Evolutionary conservation across 768 basidiomycete genomes (phyloP), one percentile per base, ranked within the genome.

Genomic region (Cytidiella melzeri): DNA sequence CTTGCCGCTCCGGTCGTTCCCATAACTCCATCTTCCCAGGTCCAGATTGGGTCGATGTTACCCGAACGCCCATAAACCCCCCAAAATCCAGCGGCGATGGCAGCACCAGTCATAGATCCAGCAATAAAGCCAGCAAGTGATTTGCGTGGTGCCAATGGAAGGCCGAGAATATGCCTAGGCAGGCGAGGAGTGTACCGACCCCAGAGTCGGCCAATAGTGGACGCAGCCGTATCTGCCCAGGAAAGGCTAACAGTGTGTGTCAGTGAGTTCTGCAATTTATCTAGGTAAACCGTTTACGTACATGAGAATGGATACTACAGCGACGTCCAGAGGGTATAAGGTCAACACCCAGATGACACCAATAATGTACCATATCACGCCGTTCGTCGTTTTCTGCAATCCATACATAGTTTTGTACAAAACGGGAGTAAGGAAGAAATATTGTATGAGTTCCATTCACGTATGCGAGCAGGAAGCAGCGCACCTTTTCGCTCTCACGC

Each of bases 161-260:
- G 69, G 2, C 72, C 68, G 56, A 74, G 64, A 69, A 70, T 52
- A 67, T 61, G 69, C 41, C 69, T 63, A 1, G 84, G 84, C 3
- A 87, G 76, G 4, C 69, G 75, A 0, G 80, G 77, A 0, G 91
- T 90, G 41, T 69, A 67, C n/a, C 71, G 69, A 36, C 91, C 90
- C 64, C 79, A 91, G 27, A 91, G 70, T n/a, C 93, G 81, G 39
- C 93, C 93, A 55, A 95, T 72, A 11, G 90, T 94, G 9, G 93
- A 95, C 4, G 93, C 93, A 15, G 92, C 83, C 1, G 93, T 95
- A 65, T 96, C 93, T 0, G 91, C 92, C 93, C 93, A 96, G 26
- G 92, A 92, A 42, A 96, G 81, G 53, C 92, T 95, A 50, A 23
- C n/a, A 37, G 39, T 30, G 52, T 26, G 47, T 23, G 41, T 45